These are phyloP conservation scores for Priceomyces melissophilus DNA, from an alignment of 805 yeast species.

Conservation along the genomic window DNA sequence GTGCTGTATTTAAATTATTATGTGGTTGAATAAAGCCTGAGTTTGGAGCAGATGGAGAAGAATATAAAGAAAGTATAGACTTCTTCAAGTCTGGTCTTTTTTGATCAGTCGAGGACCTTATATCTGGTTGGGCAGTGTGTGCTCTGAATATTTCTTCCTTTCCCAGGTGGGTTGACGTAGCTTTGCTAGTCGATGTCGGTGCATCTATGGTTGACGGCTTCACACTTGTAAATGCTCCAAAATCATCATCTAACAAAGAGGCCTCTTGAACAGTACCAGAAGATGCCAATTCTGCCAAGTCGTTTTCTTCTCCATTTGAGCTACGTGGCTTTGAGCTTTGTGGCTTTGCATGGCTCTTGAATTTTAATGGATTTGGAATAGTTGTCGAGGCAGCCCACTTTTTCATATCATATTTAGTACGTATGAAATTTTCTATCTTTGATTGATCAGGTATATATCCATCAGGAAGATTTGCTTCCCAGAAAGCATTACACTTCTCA, in stretches of 20 bases:
- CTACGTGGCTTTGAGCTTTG: not conserved
- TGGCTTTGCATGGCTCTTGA: constrained; percentile 10
- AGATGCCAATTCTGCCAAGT: not conserved
- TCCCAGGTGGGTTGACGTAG: not conserved
- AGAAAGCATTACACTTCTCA: constrained; percentile 67
- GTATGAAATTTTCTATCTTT: constrained; percentile 83
- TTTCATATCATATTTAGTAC: constrained; percentile 87
- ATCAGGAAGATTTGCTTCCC: constrained; percentile 79
- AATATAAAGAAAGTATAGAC: constrained; percentile 84
- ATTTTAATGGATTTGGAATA: constrained; percentile 58
- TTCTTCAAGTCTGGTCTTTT: constrained; percentile 83
- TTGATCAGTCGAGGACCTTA: constrained; percentile 28
- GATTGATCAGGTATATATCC: constrained; percentile 75
- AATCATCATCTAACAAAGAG: constrained; percentile 38
- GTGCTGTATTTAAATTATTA: not conserved
- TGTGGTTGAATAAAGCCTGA: constrained; percentile 27
- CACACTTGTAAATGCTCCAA: constrained; percentile 35
- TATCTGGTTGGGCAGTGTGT: constrained; percentile 14
- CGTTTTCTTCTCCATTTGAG: not conserved
- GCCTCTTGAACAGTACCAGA: not conserved
- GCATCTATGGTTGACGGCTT: constrained; percentile 9
- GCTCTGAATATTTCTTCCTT: constrained; percentile 1
- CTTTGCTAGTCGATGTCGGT: constrained; percentile 4
- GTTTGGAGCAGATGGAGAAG: constrained; percentile 53
- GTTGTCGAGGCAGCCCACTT: constrained; percentile 70